A percentile compares a stretch with the other conserved stretches of the same genome.
These are phyloP conservation scores for Sclerospora graminicola DNA, from an alignment of 352 stramenopile species.

Conservation along the genomic window DNA sequence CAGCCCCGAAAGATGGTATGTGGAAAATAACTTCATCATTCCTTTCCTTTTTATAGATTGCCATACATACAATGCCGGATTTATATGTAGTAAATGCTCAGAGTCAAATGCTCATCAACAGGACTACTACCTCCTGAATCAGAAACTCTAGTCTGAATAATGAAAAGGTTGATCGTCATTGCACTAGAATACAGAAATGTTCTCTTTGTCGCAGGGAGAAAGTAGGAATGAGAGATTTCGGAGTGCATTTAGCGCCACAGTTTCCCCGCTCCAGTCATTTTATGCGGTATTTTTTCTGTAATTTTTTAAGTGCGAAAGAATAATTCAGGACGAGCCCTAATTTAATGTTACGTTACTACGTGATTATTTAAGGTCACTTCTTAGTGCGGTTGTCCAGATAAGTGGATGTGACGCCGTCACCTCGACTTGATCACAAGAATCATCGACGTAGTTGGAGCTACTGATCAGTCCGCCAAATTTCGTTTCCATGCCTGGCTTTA, in stretches of 20 bases:
- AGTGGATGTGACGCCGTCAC: slow-evolving; percentile 69
- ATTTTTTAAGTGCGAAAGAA: not conserved
- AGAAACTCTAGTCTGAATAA: slow-evolving; percentile 90
- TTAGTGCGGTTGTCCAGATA: slow-evolving; percentile 86
- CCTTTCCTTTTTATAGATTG: slow-evolving; percentile 20
- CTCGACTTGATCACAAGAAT: slow-evolving; percentile 31
- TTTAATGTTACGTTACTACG: not conserved
- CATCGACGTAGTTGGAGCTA: slow-evolving; percentile 73
- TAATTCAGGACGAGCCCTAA: not conserved
- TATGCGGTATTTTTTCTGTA: too few relatives aligned
- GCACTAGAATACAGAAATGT: slow-evolving; percentile 23
- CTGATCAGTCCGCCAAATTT: slow-evolving; percentile 76
- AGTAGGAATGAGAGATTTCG: not conserved
- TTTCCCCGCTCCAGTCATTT: slow-evolving; percentile 12
- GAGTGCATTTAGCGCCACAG: not conserved
- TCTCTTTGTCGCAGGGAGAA: too few relatives aligned
- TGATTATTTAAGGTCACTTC: too few relatives aligned
- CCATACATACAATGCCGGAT: not conserved
- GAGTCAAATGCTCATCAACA: slow-evolving; percentile 65
- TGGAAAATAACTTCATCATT: slow-evolving; percentile 75
- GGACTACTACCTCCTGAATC: slow-evolving; percentile 81
- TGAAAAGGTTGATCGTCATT: slow-evolving; percentile 71
- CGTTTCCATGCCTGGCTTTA: slow-evolving; percentile 45
- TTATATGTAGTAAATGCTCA: slow-evolving; percentile 38
- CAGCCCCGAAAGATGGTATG: slow-evolving; percentile 88